Evolutionary conservation across 192 early-diverging fungal species (phyloP), one percentile per base, ranked within the genome.

Genomic region (Backusella tarrabulga): DNA sequence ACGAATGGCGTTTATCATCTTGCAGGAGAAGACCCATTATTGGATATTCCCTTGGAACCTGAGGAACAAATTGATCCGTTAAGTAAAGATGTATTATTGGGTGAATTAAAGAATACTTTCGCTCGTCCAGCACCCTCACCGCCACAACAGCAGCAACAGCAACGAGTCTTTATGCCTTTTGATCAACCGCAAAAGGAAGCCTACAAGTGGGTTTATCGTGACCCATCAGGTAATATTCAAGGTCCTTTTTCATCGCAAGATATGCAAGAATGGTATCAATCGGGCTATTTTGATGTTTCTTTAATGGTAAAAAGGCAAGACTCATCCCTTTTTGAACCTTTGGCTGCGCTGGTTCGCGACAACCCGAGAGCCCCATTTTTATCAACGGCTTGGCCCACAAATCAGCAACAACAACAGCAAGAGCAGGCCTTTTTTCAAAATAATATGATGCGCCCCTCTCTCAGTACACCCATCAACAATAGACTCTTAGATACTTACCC

Each of bases 181-280:
- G 17, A 6, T 5, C 34, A 38, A 15, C 17, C 74, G 11, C 38
- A 75, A 6, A 83, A 81, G 41, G 67, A 79, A 11, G 9, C 21
- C 54, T 80, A 60, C 72, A 80, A 87, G 70, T 97, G 96, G 96
- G 86, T 91, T 68, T 96, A 96, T 76, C 89, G 93, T 38, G 96
- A 96, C 77, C 93, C 95, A 4, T 87, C 87, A 72, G 93, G 93
- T n/a, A 90, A 85, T 68, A 86, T 95, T 19, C 96, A 97, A 84
- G 97, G 96, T 21, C 97, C 97, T 17, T 99, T 98, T 80, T 82
- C 86, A 17, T 88, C 92, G 19, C 81, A 91, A 19, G 92, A 97
- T 67, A 99, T 99, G 97, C 95, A 99, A 68, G 96, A 95, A 36
- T 99, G 97, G 97, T 95, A 90, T 84, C 87, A 88, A 34, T 90